Percentiles rank a stretch among this genome's conserved stretches.
phyloP scores from a whole-genome alignment of 331 rosid species.

The Saraca asoca region DNA sequence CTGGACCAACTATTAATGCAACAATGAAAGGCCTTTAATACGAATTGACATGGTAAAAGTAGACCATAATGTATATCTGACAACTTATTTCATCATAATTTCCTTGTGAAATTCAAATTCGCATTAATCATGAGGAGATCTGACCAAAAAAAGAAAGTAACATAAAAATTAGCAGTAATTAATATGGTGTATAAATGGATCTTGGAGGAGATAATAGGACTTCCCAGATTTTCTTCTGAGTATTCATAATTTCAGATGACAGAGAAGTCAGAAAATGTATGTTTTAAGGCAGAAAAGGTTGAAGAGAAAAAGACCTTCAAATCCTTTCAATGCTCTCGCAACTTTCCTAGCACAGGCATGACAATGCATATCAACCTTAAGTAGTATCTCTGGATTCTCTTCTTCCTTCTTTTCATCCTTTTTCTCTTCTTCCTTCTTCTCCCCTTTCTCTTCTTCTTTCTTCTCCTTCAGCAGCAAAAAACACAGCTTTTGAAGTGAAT shows the following conservation, averaged over 20 bases:
- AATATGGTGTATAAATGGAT: neutral
- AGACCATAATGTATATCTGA: conserved; percentile 17
- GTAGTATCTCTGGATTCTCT: conserved; percentile 52
- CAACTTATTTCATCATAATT: conserved; percentile 21
- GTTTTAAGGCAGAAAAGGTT: neutral
- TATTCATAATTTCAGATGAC: neutral
- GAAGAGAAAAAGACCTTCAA: conserved; percentile 45
- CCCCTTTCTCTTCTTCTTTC: conserved; percentile 53
- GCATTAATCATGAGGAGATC: conserved; percentile 25
- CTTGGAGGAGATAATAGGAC: neutral
- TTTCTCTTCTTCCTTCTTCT: conserved; percentile 50
- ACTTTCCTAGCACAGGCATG: conserved; percentile 69
- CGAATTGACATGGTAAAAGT: neutral
- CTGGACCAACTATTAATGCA: no score
- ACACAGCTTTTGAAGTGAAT: no score
- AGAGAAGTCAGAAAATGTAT: neutral
- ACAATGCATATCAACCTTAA: conserved; percentile 73
- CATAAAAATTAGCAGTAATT: neutral
- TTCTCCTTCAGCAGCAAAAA: conserved; percentile 17
- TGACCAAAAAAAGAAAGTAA: conserved; percentile 27
- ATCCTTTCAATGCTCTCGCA: conserved; percentile 58
- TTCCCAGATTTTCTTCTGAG: neutral
- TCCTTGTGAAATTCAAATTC: conserved; percentile 38
- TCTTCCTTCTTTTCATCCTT: conserved; percentile 49
- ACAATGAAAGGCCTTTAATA: no score